Conservation (phyloP, 1,139 yeast genomes). For the Geotrichum candidum region DNA sequence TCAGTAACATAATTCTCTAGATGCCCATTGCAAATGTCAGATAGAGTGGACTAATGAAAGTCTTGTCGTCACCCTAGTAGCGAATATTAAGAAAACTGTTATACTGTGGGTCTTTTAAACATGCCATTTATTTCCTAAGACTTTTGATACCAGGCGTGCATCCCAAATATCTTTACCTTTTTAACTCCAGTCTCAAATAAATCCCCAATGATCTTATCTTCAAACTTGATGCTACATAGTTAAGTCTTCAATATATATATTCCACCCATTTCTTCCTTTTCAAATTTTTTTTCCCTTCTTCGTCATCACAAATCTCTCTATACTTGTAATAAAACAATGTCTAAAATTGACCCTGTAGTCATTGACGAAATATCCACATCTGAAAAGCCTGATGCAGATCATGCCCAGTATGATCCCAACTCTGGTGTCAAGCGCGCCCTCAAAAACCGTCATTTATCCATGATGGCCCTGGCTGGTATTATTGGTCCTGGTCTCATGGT, state of each 20-base stretch:
- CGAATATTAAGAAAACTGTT: not conserved
- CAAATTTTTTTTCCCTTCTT: not conserved
- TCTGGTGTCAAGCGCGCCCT: constrained; percentile 46
- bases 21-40: not conserved
- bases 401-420: constrained; percentile 29
- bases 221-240: not conserved
- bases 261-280: not conserved
- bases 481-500: constrained; percentile 65
- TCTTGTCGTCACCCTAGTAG: not conserved
- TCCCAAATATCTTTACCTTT: not conserved
- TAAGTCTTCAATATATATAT: not conserved
- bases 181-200: not conserved
- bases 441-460: constrained; percentile 45
- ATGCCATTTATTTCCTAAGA: not conserved
- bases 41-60: not conserved
- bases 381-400: constrained; percentile 4
- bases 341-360: not conserved
- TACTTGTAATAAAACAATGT: not conserved
- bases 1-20: too few species aligned
- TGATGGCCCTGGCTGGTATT: constrained; percentile 63
- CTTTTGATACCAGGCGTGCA: not conserved
- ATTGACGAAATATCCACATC: not conserved
- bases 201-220: not conserved
- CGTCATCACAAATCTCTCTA: not conserved
- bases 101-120: not conserved